Base-by-base conservation (phyloP, 202 grass and related monocot genomes). In the Setaria italica region DNA sequence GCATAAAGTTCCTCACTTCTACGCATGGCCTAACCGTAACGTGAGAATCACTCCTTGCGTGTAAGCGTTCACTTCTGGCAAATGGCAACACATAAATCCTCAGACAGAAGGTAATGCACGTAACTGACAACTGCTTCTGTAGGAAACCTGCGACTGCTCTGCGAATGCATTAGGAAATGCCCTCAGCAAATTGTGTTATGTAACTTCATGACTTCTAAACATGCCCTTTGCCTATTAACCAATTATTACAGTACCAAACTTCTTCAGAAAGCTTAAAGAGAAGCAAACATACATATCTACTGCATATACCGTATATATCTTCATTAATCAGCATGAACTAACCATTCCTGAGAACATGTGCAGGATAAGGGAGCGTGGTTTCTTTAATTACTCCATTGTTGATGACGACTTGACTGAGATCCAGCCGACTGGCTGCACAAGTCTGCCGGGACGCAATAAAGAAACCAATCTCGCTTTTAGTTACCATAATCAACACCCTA, bases 361-460 rank as follows among this genome's bases (percentile, higher is more conserved):
- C 46, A 45, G 25, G 50, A 51, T 66, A 80, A 74, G 77, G 83
- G 35, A 19, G 16, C 34, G 55, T 39, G 1, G 35, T 68, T 67
- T 50, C 35, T 76, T 84, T 76, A 73, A 9, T 19, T 34, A 19
- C 49, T 66, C 35, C 71, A 74, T 54, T 32, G 53, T 56, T 12
- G 50, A 80, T 32, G 11, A 80, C 6, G 84, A 86, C 56, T 71
- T 80, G 57, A 67, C 71, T 57, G 39, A 82, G 70, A 76, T 87
- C 35, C 78, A 81, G 59, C 59, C 62, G 39, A 82, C 59, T 41
- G 30, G 60, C 69, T 67, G 77, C 20, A 67, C 48, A 50, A 67
- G 58, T 42, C 48, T 67, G 65, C 59, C 17, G 11, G 37, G 76
- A 13, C 11, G 41, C 49, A 76, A 82, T 87, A 82, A 76, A 82